phyloP scores from a whole-genome alignment of 441 rosid genomes.

The Pelargonium australe region DNA sequence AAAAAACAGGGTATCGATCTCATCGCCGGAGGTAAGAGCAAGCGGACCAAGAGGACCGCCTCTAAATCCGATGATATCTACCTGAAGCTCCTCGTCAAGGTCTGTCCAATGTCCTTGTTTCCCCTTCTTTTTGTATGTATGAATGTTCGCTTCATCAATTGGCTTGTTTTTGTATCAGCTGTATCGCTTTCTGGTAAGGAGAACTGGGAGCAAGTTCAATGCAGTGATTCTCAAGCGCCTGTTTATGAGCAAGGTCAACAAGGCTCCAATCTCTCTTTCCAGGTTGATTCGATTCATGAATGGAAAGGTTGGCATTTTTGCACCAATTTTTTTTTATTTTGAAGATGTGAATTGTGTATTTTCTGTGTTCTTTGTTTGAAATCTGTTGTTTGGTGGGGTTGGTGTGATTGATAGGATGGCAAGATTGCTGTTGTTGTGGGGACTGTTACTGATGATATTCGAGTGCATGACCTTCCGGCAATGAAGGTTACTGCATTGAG shows the following conservation, averaged over 20 bases:
- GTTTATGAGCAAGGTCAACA: conserved; percentile 92
- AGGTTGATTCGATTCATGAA: conserved; percentile 46
- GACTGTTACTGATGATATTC: conserved; percentile 69
- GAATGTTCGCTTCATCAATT: not conserved
- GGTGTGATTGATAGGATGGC: conserved; percentile 38
- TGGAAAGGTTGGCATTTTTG: conserved; percentile 46
- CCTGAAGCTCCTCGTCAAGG: conserved; percentile 72
- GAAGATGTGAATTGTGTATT: not conserved
- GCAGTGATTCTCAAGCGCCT: conserved; percentile 82
- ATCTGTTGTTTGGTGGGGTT: not conserved
- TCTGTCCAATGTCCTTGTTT: not conserved
- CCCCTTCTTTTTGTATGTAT: not conserved
- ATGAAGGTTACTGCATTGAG: conserved; percentile 81
- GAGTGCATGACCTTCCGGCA: conserved; percentile 76
- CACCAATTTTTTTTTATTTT: not conserved
- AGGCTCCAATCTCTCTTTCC: conserved; percentile 77
- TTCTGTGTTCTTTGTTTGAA: not conserved
- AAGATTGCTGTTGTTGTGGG: conserved; percentile 86
- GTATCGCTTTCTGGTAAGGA: conserved; percentile 78
- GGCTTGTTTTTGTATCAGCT: conserved; percentile 30
- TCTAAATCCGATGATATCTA: conserved; percentile 88
- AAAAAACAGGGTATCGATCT: conserved; percentile 70
- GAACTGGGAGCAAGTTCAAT: conserved; percentile 83
- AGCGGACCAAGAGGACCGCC: conserved; percentile 73
- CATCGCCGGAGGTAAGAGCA: conserved; percentile 90